These are phyloP conservation scores for Blastomyces gilchristii DNA, from an alignment of 2,329 filamentous ascomycete genomes.

Conservation along the genomic window DNA sequence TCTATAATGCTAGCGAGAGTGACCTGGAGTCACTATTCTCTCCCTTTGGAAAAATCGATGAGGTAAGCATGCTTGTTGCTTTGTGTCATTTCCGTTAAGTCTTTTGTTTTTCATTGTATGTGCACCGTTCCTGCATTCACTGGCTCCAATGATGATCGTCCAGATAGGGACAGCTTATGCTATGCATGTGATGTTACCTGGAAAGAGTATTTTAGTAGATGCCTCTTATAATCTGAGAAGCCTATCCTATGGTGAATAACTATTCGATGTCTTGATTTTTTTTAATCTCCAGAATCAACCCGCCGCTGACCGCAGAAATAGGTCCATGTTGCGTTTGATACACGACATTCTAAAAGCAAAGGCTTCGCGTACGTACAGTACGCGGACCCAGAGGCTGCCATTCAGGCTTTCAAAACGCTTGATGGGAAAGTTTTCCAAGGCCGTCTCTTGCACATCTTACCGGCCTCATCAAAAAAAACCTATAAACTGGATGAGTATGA, in stretches of 20 bases:
- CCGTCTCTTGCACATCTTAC: constrained; percentile 79
- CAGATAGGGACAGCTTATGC: constrained; percentile 99
- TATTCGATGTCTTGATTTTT: constrained; percentile 19
- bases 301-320: constrained; percentile 30
- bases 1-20: constrained; percentile 67
- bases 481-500: constrained; percentile 76
- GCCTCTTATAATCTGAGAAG: constrained; percentile 75
- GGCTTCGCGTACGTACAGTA: constrained; percentile 86
- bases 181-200: constrained; percentile 80
- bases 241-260: constrained; percentile 23
- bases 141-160: constrained; percentile 70
- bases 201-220: constrained; percentile 99
- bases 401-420: constrained; percentile 65
- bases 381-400: constrained; percentile 58
- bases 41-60: constrained; percentile 65
- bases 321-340: constrained; percentile 77
- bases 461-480: constrained; percentile 71
- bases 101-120: background rate
- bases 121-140: constrained; percentile 15
- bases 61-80: constrained; percentile 54
- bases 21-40: constrained; percentile 63
- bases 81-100: background rate
- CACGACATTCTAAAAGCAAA: constrained; percentile 61
- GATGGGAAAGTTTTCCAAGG: constrained; percentile 89
- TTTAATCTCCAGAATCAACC: constrained; percentile 1